Evolutionary conservation across 192 early-diverging fungal genomes (phyloP), one percentile per base, ranked within the genome.

Genomic region (Spinellus fusiger): DNA sequence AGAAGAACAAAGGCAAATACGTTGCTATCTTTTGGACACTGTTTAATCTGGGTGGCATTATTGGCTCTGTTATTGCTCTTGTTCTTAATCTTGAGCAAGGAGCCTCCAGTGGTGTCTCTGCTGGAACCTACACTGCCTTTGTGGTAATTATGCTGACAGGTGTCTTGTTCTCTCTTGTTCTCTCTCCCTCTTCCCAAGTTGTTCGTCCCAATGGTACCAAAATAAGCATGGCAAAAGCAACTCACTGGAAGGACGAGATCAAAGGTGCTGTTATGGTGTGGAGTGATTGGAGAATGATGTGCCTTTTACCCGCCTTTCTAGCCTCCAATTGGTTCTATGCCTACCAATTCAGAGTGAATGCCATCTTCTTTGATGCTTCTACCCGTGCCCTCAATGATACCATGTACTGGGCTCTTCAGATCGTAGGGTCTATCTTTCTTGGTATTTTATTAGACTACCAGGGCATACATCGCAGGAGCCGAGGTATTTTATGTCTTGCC

Each of bases 1-100:
- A 92, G 62, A 73, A 84, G 12, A 75, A 87, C 48, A 91, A 91
- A 74, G 90, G 87, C 32, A 81, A 75, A 61, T 92, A 78, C 65
- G 89, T 94, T 26, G 84, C 85, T 5, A 75, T 87, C n/a, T 94
- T 94, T 75, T 94, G 92, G 92, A 74, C 82, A 34, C 89, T 92
- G 47, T 94, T 91, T 76, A 90, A 90, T 59, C 71, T 83, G 59
- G 92, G 92, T 40, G 92, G 84, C 32, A 82, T 92, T 54, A 60
- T 93, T 28, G 92, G 92, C 49, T 86, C 86, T 29, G 73, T 90
- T 20, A 79, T 93, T 58, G 81, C 84, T 9, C 80, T 91, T 34
- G 82, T 69, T 26, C 74, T 90, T 53, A 88, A 90, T 73, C 89
- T 75, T 74, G 61, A 85, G 29, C 69, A n/a, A n/a, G n/a, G 89